These are phyloP conservation scores for Tricholoma matsutake DNA, from an alignment of 768 basidiomycete species.

Conservation along the genomic window DNA sequence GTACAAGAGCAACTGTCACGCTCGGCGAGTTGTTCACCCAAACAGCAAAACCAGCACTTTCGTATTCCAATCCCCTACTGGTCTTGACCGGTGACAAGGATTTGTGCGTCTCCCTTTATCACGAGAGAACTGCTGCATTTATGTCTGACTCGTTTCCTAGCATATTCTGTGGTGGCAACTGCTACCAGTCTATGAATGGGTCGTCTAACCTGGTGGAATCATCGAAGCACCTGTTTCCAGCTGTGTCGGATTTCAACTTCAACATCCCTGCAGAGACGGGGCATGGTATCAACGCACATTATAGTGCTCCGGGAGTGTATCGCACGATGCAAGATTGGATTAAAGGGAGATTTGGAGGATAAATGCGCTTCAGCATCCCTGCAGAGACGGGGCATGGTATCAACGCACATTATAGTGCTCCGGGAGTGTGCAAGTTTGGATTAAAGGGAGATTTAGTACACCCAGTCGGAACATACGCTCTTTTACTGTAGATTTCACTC, in stretches of 20 bases:
- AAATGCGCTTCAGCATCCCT: too few species aligned
- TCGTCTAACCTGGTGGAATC: slow-evolving; percentile 8
- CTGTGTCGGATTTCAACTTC: slow-evolving; percentile 6
- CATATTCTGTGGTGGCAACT: slow-evolving; percentile 17
- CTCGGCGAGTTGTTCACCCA: slow-evolving; percentile 21
- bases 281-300: slow-evolving; percentile 17
- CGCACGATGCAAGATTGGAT: slow-evolving; percentile 19
- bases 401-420: slow-evolving; percentile 16
- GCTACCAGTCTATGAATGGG: slow-evolving; percentile 11
- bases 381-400: slow-evolving; percentile 18
- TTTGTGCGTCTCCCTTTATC: too few species aligned
- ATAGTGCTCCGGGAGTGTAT: too few species aligned
- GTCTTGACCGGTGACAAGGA: slow-evolving; percentile 24
- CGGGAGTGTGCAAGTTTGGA: slow-evolving; percentile 14
- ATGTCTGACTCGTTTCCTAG: slow-evolving; percentile 2
- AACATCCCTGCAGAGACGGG: slow-evolving; percentile 18
- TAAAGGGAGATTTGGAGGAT: background rate
- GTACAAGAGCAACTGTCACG: slow-evolving; percentile 15
- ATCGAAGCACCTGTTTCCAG: slow-evolving; percentile 9
- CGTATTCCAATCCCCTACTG: slow-evolving; percentile 19
- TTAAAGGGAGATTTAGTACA: slow-evolving; percentile 4
- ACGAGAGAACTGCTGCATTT: background rate
- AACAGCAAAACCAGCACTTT: slow-evolving; percentile 2
- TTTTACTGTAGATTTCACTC: too few species aligned
- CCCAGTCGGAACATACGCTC: too few species aligned